Conservation (phyloP, 441 rosid genomes). For the Pelargonium exstipulatum region DNA sequence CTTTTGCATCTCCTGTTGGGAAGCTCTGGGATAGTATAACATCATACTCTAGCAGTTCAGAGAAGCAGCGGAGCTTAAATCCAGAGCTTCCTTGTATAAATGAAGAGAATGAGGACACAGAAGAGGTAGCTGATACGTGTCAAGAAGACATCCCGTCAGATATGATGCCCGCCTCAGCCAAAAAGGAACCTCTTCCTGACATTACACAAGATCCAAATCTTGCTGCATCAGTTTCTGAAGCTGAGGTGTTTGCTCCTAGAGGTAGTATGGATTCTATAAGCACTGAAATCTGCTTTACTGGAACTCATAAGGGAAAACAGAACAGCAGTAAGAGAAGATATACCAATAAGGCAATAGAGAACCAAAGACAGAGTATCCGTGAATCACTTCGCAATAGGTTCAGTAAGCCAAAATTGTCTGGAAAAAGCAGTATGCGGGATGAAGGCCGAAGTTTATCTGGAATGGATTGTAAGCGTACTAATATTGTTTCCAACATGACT, state of each 20-base stretch:
- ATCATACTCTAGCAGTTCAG: conserved; percentile 63
- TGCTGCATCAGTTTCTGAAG: conserved; percentile 44
- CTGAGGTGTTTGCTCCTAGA: conserved; percentile 39
- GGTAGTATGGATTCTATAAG: conserved; percentile 59
- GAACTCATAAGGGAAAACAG: conserved; percentile 39
- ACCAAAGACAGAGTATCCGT: conserved; percentile 32
- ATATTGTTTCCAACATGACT: conserved; percentile 69
- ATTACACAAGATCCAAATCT: conserved; percentile 39
- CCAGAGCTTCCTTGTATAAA: conserved; percentile 80
- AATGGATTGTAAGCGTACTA: conserved; percentile 50
- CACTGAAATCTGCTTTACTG: conserved; percentile 45
- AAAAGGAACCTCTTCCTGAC: conserved; percentile 56
- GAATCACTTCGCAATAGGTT: conserved; percentile 45
- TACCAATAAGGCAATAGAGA: conserved; percentile 45
- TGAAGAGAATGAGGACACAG: conserved; percentile 69
- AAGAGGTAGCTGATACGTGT: conserved; percentile 41
- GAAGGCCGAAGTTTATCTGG: conserved; percentile 36
- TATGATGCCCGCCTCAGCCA: conserved; percentile 30
- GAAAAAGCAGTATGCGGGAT: conserved; percentile 39
- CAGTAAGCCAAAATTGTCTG: conserved; percentile 55
- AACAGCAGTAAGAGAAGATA: conserved; percentile 45
- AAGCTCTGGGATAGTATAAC: conserved; percentile 66
- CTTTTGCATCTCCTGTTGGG: conserved; percentile 53
- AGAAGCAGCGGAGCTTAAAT: conserved; percentile 53
- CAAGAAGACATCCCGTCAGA: conserved; percentile 33